Evolutionary conservation across 208 protist genomes (phyloP).

Genomic region (Crithidia thermophila): DNA sequence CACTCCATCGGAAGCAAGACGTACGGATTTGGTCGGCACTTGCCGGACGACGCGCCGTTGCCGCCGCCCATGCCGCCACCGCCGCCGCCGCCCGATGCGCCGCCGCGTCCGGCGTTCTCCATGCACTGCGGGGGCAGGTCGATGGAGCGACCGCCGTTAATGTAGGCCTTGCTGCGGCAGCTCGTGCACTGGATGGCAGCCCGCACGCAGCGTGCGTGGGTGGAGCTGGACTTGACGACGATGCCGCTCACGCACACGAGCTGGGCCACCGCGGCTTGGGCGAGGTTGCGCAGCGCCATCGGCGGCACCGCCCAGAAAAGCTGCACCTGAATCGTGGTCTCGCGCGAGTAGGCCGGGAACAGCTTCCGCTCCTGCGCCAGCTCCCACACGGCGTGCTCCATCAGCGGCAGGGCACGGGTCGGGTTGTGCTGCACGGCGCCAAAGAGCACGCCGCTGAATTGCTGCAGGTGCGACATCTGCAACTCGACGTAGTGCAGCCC

Average conservation of each 20-base stretch:
- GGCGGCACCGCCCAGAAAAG: conserved; percentile 86
- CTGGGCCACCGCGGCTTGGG: conserved; percentile 74
- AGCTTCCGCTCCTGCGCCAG: conserved; percentile 73
- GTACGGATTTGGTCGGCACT: conserved; percentile 94
- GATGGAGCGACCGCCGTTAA: conserved; percentile 72
- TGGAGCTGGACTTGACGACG: conserved; percentile 86
- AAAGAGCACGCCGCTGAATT: conserved; percentile 80
- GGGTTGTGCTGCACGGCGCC: conserved; percentile 71
- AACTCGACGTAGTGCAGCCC: conserved; percentile 88
- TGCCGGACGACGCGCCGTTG: conserved; percentile 22
- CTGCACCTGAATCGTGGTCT: conserved; percentile 88
- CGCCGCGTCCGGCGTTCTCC: conserved; percentile 70
- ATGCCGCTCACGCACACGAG: conserved; percentile 91
- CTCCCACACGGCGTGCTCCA: conserved; percentile 87
- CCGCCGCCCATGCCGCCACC: conserved; percentile 20
- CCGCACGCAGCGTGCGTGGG: conserved; percentile 77
- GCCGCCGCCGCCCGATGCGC: conserved; percentile 18
- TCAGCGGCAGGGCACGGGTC: conserved; percentile 74
- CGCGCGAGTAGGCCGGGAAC: conserved; percentile 58
- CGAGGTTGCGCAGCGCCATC: conserved; percentile 79
- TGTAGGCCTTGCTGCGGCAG: conserved; percentile 87
- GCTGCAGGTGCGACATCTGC: conserved; percentile 83
- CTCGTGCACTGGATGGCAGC: conserved; percentile 92
- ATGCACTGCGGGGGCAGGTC: conserved; percentile 88
- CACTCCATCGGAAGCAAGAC: conserved; percentile 93